phyloP scores from a whole-genome alignment of 2,329 filamentous ascomycete genomes.

The Xylaria sp. region DNA sequence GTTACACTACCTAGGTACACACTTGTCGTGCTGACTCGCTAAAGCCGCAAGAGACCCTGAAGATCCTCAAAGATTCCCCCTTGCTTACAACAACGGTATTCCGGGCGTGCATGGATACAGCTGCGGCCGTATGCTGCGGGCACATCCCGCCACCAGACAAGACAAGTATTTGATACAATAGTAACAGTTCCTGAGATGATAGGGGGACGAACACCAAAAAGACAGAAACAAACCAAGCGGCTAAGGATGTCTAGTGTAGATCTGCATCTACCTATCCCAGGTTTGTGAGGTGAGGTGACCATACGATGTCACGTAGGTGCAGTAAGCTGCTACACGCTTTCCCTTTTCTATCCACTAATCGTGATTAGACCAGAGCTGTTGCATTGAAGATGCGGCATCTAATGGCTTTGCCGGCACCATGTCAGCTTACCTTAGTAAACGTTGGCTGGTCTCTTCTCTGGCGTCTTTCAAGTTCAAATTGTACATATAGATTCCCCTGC shows the following conservation, averaged over 20 bases:
- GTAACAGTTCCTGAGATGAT: background rate
- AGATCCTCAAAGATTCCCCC: background rate
- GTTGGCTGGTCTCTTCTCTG: background rate
- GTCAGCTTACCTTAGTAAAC: constrained; percentile 33
- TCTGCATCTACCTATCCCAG: constrained; percentile 20
- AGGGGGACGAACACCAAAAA: background rate
- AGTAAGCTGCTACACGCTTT: constrained; percentile 30
- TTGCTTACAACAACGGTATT: background rate
- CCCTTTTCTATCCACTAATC: constrained; percentile 20
- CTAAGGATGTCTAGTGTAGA: constrained; percentile 9
- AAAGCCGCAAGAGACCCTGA: constrained; percentile 19
- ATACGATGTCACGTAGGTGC: constrained; percentile 23
- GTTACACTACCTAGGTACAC: constrained; percentile 14
- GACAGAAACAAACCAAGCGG: background rate
- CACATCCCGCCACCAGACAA: background rate
- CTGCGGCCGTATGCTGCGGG: background rate
- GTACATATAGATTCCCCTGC: constrained; percentile 6
- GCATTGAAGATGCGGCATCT: constrained; percentile 26
- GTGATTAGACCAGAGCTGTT: constrained; percentile 26
- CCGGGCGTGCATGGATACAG: background rate
- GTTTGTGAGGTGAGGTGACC: constrained; percentile 15
- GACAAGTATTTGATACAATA: background rate
- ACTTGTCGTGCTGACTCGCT: constrained; percentile 15
- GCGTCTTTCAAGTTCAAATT: constrained; percentile 10
- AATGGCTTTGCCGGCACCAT: constrained; percentile 24